phyloP scores from a whole-genome alignment of 768 basidiomycete species.

The Rhodotorula taiwanensis region DNA sequence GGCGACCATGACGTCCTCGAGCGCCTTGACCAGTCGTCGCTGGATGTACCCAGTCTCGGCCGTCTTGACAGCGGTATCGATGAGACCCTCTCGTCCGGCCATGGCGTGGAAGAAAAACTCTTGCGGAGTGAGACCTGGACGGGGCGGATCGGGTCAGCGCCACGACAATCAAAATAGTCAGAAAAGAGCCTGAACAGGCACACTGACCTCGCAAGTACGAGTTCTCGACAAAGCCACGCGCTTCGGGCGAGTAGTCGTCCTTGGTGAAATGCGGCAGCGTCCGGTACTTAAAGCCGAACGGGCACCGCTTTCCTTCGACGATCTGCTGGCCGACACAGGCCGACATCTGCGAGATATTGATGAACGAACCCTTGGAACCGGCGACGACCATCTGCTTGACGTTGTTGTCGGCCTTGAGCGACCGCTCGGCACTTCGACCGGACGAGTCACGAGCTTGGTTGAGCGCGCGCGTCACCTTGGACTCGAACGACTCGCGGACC shows the following conservation, averaged over 20 bases:
- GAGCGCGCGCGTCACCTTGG: constrained; percentile 77
- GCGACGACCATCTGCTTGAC: constrained; percentile 99
- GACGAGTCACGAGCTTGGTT: constrained; percentile 92
- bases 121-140: constrained; percentile 71
- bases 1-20: constrained; percentile 94
- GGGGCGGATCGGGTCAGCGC: constrained; percentile 41
- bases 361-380: constrained; percentile 80
- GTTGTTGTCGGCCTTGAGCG: constrained; percentile 97
- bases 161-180: too few relatives aligned
- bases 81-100: constrained; percentile 98
- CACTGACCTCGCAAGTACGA: constrained; percentile 69
- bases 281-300: constrained; percentile 95
- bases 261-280: constrained; percentile 95
- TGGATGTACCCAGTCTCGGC: constrained; percentile 99
- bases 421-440: constrained; percentile 93
- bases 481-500: constrained; percentile 96
- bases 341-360: constrained; percentile 99
- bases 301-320: constrained; percentile 96
- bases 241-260: constrained; percentile 96
- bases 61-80: constrained; percentile 99
- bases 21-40: constrained; percentile 91
- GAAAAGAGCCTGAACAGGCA: too few relatives aligned
- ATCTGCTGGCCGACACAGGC: constrained; percentile 97
- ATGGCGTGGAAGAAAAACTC: constrained; percentile 99
- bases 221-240: constrained; percentile 97